Percentiles rank a stretch among this genome's conserved stretches.
Evolutionary conservation across 768 basidiomycete genomes (phyloP).

Genomic region (Galerina sulciceps): DNA sequence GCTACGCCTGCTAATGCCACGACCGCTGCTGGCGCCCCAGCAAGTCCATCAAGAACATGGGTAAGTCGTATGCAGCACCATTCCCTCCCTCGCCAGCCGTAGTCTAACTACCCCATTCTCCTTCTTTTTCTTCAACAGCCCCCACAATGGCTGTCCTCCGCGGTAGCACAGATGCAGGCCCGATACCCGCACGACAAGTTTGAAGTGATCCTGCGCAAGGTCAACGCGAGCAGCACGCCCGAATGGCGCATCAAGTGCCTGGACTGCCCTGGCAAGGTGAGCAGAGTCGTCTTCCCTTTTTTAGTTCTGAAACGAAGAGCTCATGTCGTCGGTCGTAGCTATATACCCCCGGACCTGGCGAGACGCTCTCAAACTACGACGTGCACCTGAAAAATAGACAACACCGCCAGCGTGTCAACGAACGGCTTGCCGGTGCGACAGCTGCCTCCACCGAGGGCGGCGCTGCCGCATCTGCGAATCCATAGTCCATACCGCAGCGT

Average conservation of each 20-base stretch:
- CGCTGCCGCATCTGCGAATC: not conserved
- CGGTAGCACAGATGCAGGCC: constrained; percentile 69
- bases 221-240: constrained; percentile 53
- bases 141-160: constrained; percentile 72
- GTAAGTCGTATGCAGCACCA: constrained; percentile 12
- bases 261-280: constrained; percentile 93
- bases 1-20: constrained; percentile 12
- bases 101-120: constrained; percentile 7
- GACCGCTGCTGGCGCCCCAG: constrained; percentile 10
- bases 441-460: not conserved
- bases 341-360: not conserved
- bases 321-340: not conserved
- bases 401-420: not conserved
- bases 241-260: constrained; percentile 93
- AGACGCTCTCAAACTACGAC: constrained; percentile 1
- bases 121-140: constrained; percentile 34
- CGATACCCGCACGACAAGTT: constrained; percentile 85
- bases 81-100: not conserved
- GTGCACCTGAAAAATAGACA: not conserved
- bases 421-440: not conserved
- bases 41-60: constrained; percentile 36
- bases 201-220: constrained; percentile 71
- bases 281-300: constrained; percentile 13
- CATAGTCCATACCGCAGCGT: not conserved
- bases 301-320: not conserved